Conservation (phyloP, 2,329 filamentous ascomycete genomes). For the Paradendryphiella salina region DNA sequence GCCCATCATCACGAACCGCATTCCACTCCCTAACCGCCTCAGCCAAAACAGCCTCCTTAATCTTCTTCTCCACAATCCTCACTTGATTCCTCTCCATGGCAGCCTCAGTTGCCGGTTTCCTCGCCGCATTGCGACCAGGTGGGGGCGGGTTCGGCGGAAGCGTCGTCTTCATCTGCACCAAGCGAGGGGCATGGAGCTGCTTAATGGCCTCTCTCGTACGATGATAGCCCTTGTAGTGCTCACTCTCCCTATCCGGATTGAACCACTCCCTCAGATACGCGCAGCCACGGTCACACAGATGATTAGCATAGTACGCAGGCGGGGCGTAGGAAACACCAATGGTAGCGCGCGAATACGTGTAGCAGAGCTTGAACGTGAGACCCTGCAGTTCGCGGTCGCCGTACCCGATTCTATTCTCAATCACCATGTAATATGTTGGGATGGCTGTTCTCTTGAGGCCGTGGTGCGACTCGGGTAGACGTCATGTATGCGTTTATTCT, state of each 20-base stretch:
- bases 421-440: constrained; percentile 41
- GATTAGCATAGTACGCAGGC: constrained; percentile 48
- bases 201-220: not conserved
- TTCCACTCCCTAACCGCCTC: not conserved
- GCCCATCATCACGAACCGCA: constrained; percentile 8
- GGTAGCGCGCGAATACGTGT: constrained; percentile 39
- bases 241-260: not conserved
- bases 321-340: constrained; percentile 42
- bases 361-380: constrained; percentile 32
- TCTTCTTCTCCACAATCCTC: not conserved
- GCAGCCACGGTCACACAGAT: constrained; percentile 45
- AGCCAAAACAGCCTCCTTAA: not conserved
- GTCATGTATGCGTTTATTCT: constrained; percentile 24
- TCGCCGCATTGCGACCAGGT: not conserved
- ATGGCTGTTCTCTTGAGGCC: constrained; percentile 37
- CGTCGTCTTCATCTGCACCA: not conserved
- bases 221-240: not conserved
- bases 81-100: not conserved
- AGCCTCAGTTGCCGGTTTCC: not conserved
- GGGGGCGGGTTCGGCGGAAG: not conserved
- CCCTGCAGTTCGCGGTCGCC: constrained; percentile 9
- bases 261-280: not conserved
- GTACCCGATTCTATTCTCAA: constrained; percentile 34
- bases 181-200: not conserved
- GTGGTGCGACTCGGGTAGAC: constrained; percentile 45